Evolutionary conservation across 2,329 filamentous ascomycete genomes (phyloP), one percentile per base, ranked within the genome.

Genomic region (Zarea fungicola): DNA sequence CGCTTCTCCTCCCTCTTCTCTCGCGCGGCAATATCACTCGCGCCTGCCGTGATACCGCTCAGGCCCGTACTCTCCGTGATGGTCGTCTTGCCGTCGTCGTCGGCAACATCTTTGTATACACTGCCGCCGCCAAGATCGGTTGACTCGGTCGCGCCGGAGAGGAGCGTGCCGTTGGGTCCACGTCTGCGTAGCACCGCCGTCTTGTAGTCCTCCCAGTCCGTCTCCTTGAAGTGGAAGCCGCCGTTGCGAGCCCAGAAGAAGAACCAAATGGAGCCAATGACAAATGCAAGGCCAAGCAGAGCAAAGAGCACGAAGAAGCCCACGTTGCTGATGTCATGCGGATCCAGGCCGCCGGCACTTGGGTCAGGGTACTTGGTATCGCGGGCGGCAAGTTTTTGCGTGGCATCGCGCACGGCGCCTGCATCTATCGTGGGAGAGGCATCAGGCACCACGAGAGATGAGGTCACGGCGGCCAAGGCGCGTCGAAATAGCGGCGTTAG

Each of bases 171-270:
- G 68, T 96, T 91, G 5, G 91, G 89, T 1, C 90, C 91, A 61
- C 86, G 90, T 46, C 91, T 86, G 35, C 93, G 81, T 39, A 99
- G 70, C 2, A 99, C 93, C 0, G 92, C 96, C 1, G 87, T 85
- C 66, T 97, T 97, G 80, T 99, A 99, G 62, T 99, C 93, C 6
- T 97, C 92, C 92, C 93, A 99, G 68, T 99, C 93, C 29, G 81
- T 76, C 54, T 95, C 73, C 40, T 79, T 78, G 76, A 90, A 97
- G 55, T 87, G 74, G 72, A 97, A 96, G 13, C 93, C 93, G 53
- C 93, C 93, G 59, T 97, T 96, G 70, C 87, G 92, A 50, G 92
- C 92, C 87, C 89, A 95, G 77, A 95, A 95, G 78, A 99, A 97
- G 78, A 99, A 96, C 91, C 93, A 99, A 62, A 97, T 89, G 21